Evolutionary conservation across 108 stramenopile genomes (phyloP).

Genomic region (Pseudonitzschia multiseries): DNA sequence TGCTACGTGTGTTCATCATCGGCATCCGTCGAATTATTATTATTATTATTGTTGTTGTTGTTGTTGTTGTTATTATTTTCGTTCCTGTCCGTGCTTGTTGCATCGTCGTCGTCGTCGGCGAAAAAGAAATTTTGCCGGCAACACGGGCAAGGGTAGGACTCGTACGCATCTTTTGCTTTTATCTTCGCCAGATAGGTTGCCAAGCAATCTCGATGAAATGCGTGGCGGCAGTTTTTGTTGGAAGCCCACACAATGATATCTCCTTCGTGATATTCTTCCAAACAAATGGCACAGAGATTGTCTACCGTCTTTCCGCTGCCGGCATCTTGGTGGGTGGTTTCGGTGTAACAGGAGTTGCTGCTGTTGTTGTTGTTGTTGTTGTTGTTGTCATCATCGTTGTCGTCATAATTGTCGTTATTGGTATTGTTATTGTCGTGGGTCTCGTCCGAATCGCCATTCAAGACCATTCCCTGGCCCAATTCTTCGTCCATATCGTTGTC

Average conservation of each 20-base stretch:
- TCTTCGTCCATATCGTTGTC: not conserved
- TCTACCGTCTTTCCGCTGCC: slow-evolving; percentile 27
- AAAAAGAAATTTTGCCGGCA: slow-evolving; percentile 55
- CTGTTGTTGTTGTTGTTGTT: too few species aligned
- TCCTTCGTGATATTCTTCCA: slow-evolving; percentile 58
- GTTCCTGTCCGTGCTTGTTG: too few species aligned
- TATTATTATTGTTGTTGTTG: too few species aligned
- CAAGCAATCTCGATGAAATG: slow-evolving; percentile 72
- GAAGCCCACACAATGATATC: slow-evolving; percentile 57
- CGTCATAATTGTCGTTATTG: not conserved
- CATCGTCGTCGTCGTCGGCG: not conserved
- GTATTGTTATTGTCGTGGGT: not conserved
- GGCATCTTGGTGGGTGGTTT: too few species aligned
- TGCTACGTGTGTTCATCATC: too few species aligned
- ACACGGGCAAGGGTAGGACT: slow-evolving; percentile 59
- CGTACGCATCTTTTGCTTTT: slow-evolving; percentile 42
- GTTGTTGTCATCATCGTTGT: too few species aligned
- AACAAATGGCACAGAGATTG: slow-evolving; percentile 72
- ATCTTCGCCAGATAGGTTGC: slow-evolving; percentile 65
- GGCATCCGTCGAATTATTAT: too few species aligned
- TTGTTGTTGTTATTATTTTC: too few species aligned
- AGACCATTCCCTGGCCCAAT: not conserved
- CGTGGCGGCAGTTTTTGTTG: slow-evolving; percentile 55
- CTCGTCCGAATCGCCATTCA: not conserved
- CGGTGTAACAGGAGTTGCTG: too few species aligned